Base-by-base conservation (phyloP, 805 yeast genomes). In the Saturnispora dispora region DNA sequence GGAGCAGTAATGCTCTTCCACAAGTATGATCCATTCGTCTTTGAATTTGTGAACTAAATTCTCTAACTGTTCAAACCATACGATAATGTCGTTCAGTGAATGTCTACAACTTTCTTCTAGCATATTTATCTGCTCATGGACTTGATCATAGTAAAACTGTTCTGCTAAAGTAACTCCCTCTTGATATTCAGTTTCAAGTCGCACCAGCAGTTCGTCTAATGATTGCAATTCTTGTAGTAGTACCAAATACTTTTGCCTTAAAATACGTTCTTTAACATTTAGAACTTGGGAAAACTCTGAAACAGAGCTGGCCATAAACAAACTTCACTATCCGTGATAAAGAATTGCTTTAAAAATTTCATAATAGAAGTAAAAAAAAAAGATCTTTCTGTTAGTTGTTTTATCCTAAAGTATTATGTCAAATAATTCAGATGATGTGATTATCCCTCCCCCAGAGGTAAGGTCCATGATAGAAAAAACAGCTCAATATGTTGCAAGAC, bases 401-500 rank as follows among this genome's bases (percentile, higher is more conserved):
- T 33, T 30, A 17, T 45, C 10, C 11, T 11, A 30, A 20, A 17
- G 25, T 11, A 40, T 11, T n/a, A 44, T 44, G 46, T 44, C 46
- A 44, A 44, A 44, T 20, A 30, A 18, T 9, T 75, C 74, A 1
- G 74, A 70, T 0, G 72, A 69, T 20, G 61, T 77, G 10, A 72
- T 72, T 9, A 71, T 80, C 2, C 86, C 88, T 0, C 82, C 86
- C 3, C 75, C 70, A 8, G 72, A 74, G 11, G 58, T 75, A 5
- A 66, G 70, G 54, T 73, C 73, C 15, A 73, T 78, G 18, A 82
- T 90, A 18, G 81, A 78, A 47, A 85, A 83, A 60, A 85, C 96
- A 0, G 88, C 83, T 0, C 77, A 71, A 3, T 87, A 83, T 59
- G 88, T 89, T 5, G 57, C 68, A 28, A 72, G 84, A 55, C 85